A percentile compares a stretch with the other conserved stretches of the same genome.
phyloP scores from a whole-genome alignment of 148 eudicot species.

The Vaccinium myrtillus region DNA sequence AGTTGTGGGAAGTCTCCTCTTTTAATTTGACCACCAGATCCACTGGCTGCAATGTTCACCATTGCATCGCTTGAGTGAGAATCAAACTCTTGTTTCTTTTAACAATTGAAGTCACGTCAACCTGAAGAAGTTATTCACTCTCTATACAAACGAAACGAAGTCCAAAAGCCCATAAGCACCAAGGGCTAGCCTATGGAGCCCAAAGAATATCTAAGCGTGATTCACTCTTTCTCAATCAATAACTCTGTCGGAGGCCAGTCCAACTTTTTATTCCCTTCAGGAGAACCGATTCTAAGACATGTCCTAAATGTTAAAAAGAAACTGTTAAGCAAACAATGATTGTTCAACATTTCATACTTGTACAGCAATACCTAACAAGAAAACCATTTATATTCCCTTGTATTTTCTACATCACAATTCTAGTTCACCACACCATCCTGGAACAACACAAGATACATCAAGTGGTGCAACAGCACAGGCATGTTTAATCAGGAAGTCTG shows the following conservation, averaged over 20 bases:
- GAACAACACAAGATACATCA: background rate
- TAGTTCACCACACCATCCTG: background rate
- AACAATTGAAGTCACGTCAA: background rate
- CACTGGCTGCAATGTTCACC: background rate
- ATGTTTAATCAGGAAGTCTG: background rate
- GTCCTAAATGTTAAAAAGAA: background rate
- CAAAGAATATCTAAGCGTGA: background rate
- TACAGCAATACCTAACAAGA: background rate
- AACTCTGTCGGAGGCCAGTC: background rate
- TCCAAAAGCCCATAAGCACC: background rate
- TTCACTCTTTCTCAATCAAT: background rate
- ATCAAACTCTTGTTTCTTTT: background rate
- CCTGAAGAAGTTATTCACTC: background rate
- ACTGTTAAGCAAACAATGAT: background rate
- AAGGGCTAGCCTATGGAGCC: background rate
- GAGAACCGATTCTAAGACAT: background rate
- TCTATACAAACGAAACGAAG: background rate
- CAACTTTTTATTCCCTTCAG: background rate
- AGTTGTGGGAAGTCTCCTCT: background rate
- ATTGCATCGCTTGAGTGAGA: background rate
- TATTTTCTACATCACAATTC: background rate
- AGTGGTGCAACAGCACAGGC: background rate
- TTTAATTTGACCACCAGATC: background rate
- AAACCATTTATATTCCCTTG: background rate
- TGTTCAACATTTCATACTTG: background rate